Conservation (phyloP, 1,139 yeast genomes). For the Scheffersomyces stambukii region DNA sequence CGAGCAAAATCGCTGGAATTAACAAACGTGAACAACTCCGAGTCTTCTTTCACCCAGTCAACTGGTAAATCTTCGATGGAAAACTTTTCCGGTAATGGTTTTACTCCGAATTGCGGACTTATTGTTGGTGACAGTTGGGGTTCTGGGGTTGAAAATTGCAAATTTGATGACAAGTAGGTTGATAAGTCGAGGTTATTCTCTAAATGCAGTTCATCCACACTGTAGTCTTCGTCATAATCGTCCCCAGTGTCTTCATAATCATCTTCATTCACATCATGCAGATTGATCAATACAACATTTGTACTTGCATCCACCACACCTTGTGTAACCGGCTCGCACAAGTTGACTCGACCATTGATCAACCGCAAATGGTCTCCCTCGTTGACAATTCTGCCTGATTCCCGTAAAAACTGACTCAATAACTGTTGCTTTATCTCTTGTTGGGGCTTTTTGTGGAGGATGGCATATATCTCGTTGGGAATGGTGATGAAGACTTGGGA, state of each 20-base stretch:
- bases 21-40: conserved; percentile 49
- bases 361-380: conserved; percentile 32
- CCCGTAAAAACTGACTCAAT: conserved; percentile 20
- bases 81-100: conserved; percentile 29
- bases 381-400: conserved; percentile 30
- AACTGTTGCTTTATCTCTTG: conserved; percentile 26
- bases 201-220: conserved; percentile 6
- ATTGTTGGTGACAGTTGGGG: conserved; percentile 2
- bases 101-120: conserved; percentile 17
- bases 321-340: conserved; percentile 73
- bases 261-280: conserved; percentile 12
- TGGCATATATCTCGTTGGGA: conserved; percentile 41
- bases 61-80: conserved; percentile 21
- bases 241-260: conserved; percentile 7
- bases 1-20: conserved; percentile 49
- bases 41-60: conserved; percentile 36
- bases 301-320: conserved; percentile 49
- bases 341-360: conserved; percentile 49
- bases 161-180: conserved; percentile 29
- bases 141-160: conserved; percentile 14
- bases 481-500: conserved; percentile 35
- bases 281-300: conserved; percentile 50
- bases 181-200: conserved; percentile 29
- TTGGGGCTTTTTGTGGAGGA: conserved; percentile 26
- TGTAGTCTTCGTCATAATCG: conserved; percentile 9